Evolutionary conservation across 805 yeast species (phyloP), one percentile per base, ranked within the genome.

Genomic region (Kazachstania africana): DNA sequence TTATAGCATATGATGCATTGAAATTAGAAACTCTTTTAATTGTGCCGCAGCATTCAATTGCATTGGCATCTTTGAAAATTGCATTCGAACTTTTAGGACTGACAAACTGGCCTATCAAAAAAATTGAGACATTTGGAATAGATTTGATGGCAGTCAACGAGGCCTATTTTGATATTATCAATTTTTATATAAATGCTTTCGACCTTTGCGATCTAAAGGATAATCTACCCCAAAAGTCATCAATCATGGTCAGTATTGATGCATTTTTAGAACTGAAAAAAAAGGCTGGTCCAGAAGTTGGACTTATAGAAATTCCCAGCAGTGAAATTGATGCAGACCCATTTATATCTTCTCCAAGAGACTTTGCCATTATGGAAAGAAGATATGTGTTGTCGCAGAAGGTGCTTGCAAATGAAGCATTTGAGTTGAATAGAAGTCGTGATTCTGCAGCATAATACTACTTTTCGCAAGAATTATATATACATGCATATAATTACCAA

Each of bases 21-120:
- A 68, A 75, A 34, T 73, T 93, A 2, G 82, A 80, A 23, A 62
- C 78, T 12, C 65, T 74, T 8, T 55, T 85, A 22, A 75, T 72
- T 44, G 66, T 72, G 6, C 91, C 95, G 1, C 75, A 82, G 3
- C 88, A 83, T 50, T 66, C 77, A 17, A 70, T 78, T 20, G 84
- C 95, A 0, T 47, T 82, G 32, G 79, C 83, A 3, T 66, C 72
- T 18, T 54, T 84, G 27, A 70, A 70, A 26, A 60, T 83, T 18
- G 71, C 88, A 1, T 60, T 65, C 26, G 72, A 70, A 43, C 43
- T 77, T 26, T 53, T 64, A 28, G 47, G 53, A 2, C 16, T 36
- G 9, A 26, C 36, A 13, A 23, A 36, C 15, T 44, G 48, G 48
- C 38, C 52, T 3, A 31, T 22, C n/a, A 37, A 39, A 17, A 29